Percentiles rank a stretch among this genome's conserved stretches.
phyloP scores from a whole-genome alignment of 192 early-diverging fungal species.

The Backusella macrospora region DNA sequence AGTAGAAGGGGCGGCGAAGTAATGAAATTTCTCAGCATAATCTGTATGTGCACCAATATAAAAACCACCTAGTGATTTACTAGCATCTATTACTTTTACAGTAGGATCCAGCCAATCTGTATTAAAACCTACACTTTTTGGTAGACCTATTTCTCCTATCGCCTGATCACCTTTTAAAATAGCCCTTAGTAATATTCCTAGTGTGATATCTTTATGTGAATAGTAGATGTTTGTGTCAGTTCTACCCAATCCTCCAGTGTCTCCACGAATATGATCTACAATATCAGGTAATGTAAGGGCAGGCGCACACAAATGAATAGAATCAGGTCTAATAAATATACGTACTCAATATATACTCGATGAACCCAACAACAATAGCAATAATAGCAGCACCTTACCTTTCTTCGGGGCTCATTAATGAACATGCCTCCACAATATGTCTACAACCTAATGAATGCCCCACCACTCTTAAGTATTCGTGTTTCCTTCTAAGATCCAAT shows the following conservation, averaged over 20 bases:
- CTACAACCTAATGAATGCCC: slow-evolving; percentile 42
- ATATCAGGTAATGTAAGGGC: slow-evolving; percentile 36
- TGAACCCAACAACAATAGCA: no score
- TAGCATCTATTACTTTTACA: slow-evolving; percentile 25
- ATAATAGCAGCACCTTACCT: slow-evolving; percentile 19
- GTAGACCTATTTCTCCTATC: slow-evolving; percentile 36
- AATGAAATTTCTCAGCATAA: slow-evolving; percentile 41
- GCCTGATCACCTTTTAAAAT: slow-evolving; percentile 29
- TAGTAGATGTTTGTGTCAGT: slow-evolving; percentile 37
- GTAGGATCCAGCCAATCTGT: slow-evolving; percentile 16
- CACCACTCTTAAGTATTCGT: slow-evolving; percentile 38
- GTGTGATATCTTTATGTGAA: slow-evolving; percentile 35
- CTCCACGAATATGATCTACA: slow-evolving; percentile 11
- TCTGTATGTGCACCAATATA: slow-evolving; percentile 41
- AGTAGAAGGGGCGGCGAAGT: slow-evolving; percentile 8
- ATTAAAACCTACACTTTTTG: not conserved
- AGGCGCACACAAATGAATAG: slow-evolving; percentile 42
- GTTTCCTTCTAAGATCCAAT: slow-evolving; percentile 27
- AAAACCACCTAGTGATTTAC: slow-evolving; percentile 33
- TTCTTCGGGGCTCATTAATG: slow-evolving; percentile 21
- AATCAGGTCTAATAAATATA: slow-evolving; percentile 32
- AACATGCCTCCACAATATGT: slow-evolving; percentile 41
- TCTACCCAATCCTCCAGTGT: slow-evolving; percentile 23
- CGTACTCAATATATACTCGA: not conserved
- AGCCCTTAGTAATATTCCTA: slow-evolving; percentile 33